Conservation (phyloP, 176 grass and related monocot species). For the Miscanthus lutarioriparius region DNA sequence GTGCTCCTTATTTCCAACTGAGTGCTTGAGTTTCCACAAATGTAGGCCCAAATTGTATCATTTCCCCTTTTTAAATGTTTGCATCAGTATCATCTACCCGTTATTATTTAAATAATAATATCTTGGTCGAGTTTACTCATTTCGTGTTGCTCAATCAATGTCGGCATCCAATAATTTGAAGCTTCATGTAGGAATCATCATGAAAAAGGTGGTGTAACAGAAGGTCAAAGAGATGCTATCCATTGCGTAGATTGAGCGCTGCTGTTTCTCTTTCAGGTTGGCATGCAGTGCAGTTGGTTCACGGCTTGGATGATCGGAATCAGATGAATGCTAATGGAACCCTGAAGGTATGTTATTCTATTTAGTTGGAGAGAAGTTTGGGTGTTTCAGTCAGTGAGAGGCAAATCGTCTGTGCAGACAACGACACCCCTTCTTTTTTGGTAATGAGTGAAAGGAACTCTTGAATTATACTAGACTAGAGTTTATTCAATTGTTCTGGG, state of each 20-base stretch:
- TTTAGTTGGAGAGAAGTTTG: neutral
- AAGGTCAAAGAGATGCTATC: neutral
- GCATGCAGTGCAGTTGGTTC: neutral
- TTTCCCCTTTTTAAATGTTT: neutral
- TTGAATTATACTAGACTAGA: neutral
- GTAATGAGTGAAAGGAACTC: neutral
- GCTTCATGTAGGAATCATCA: neutral
- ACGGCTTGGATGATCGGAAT: neutral
- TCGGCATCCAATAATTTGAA: conserved; percentile 6
- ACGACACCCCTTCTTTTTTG: neutral
- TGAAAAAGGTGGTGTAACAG: neutral
- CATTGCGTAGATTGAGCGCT: neutral
- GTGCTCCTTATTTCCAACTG: neutral
- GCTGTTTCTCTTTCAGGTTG: neutral
- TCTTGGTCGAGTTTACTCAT: conserved; percentile 14
- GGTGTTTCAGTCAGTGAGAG: neutral
- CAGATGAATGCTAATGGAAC: neutral
- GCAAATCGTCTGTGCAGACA: conserved; percentile 5
- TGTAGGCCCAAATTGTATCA: neutral
- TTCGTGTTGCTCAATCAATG: conserved; percentile 6
- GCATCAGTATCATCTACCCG: neutral
- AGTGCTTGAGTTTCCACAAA: conserved; percentile 10
- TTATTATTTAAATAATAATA: neutral
- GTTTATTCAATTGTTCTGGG: neutral
- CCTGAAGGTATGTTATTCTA: neutral